Percentiles rank a stretch among this genome's conserved stretches.
Conservation (phyloP, 495 filamentous ascomycete genomes). For the Aspergillus affinis region DNA sequence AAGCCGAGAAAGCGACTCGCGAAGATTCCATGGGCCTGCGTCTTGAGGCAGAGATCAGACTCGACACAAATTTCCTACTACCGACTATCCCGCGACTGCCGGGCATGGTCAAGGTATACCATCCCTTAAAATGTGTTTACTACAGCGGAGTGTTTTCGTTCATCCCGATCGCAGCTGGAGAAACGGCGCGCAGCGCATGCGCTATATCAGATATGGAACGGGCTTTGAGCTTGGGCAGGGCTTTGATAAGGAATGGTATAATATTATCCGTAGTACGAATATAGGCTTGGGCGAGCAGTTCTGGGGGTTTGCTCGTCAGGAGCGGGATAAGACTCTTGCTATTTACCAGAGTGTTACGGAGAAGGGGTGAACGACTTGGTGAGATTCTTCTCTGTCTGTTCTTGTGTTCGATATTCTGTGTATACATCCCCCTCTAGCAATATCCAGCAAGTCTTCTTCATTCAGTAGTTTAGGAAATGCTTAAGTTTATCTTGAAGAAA, state of each 20-base stretch:
- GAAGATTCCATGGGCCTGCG: not conserved
- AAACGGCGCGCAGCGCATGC: slow-evolving; percentile 3
- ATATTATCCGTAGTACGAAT: not conserved
- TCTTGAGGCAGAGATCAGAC: slow-evolving; percentile 2
- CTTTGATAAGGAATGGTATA: not conserved
- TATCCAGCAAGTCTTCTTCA: no score
- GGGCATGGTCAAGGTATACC: not conserved
- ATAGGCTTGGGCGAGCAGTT: not conserved
- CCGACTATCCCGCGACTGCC: slow-evolving; percentile 6
- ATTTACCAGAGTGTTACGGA: not conserved
- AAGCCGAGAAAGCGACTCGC: slow-evolving; percentile 6
- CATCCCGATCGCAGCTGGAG: slow-evolving; percentile 7
- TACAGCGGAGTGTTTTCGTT: not conserved
- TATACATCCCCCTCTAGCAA: no score
- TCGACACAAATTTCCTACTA: not conserved
- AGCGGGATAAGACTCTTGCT: not conserved
- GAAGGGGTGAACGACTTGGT: slow-evolving; percentile 13
- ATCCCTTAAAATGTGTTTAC: no score
- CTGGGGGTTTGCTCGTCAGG: not conserved
- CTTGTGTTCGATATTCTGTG: not conserved
- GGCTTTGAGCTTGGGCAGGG: slow-evolving; percentile 5
- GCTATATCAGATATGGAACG: slow-evolving; percentile 1
- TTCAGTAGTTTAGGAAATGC: not conserved
- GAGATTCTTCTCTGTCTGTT: not conserved
- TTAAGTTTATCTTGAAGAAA: not conserved